These are phyloP conservation scores for Taphrina sp. DNA, from an alignment of 1,139 yeast species.

Conservation along the genomic window DNA sequence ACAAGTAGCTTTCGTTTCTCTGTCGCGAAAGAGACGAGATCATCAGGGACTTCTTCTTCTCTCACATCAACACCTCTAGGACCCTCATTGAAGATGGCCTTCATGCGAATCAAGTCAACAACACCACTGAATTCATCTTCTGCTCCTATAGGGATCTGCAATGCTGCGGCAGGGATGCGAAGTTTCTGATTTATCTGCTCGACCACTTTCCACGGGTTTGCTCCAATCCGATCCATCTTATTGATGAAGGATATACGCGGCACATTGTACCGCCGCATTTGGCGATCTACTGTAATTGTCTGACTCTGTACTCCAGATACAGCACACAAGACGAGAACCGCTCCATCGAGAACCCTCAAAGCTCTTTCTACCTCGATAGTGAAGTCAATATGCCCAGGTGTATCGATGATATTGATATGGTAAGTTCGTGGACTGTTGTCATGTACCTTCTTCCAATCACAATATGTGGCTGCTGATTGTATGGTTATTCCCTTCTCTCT, in stretches of 20 bases:
- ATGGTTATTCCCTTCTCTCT: slow-evolving; percentile 97
- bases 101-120: slow-evolving; percentile 84
- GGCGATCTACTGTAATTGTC: slow-evolving; percentile 97
- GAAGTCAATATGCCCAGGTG: slow-evolving; percentile 98
- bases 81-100: slow-evolving; percentile 87
- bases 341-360: slow-evolving; percentile 93
- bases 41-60: slow-evolving; percentile 64
- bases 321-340: slow-evolving; percentile 96
- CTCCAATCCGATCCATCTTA: slow-evolving; percentile 99
- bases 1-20: slow-evolving; percentile 80
- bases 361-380: slow-evolving; percentile 99
- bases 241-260: slow-evolving; percentile 94
- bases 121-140: slow-evolving; percentile 83
- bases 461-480: slow-evolving; percentile 97
- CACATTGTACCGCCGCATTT: slow-evolving; percentile 96
- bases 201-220: slow-evolving; percentile 92
- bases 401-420: slow-evolving; percentile 92
- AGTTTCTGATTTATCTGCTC: slow-evolving; percentile 84
- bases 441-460: slow-evolving; percentile 70
- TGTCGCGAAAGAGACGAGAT: slow-evolving; percentile 69
- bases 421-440: slow-evolving; percentile 55
- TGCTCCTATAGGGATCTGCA: slow-evolving; percentile 95
- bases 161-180: slow-evolving; percentile 93
- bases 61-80: slow-evolving; percentile 77
- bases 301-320: slow-evolving; percentile 98